Base-by-base conservation (phyloP, 2,329 filamentous ascomycete species). In the Verticillium longisporum region DNA sequence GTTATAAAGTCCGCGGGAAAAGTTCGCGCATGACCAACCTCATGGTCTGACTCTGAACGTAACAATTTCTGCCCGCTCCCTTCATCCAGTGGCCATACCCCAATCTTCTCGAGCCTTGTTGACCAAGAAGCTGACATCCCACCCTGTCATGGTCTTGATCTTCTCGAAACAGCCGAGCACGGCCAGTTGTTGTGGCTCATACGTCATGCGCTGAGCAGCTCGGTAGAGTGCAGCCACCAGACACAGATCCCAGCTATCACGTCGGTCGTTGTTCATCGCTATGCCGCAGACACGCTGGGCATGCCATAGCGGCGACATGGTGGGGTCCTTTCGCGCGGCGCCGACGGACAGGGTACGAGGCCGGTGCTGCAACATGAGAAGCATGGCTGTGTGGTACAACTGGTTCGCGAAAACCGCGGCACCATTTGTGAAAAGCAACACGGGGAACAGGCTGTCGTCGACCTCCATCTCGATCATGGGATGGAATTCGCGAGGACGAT, bases 351-450 rank as follows among this genome's bases (percentile, higher is more conserved):
- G 68, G 2, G 76, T 79, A 4, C 78, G 75, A 18, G 83, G 82
- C 62, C 78, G 79, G 65, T 79, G 76, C 61, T 79, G 79, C 18
- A 85, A 74, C 60, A 85, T 69, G 0, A 84, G 67, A 7, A 84
- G 68, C 73, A 82, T 81, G 2, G 81, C 80, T 1, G 82, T 82
- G 64, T 85, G 83, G 65, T 83, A 85, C 2, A 85, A 71, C 65
- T 84, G 82, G 62, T 84, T 85, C 2, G 80, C 82, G 0, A 83
- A 68, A 18, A 83, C 68, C 0, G 77, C 70, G 13, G 73, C 73
- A 26, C 69, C 72, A 64, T 69, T 76, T 58, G 73, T 75, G 61
- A 75, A 76, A 18, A 76, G 69, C n/a, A 77, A 58, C 0, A 70
- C 62, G 1, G 74, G 74, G 57, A 76, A 75, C 0, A 72, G 65